phyloP scores from a whole-genome alignment of 495 filamentous ascomycete species.

The Podospora pseudoanserina region DNA sequence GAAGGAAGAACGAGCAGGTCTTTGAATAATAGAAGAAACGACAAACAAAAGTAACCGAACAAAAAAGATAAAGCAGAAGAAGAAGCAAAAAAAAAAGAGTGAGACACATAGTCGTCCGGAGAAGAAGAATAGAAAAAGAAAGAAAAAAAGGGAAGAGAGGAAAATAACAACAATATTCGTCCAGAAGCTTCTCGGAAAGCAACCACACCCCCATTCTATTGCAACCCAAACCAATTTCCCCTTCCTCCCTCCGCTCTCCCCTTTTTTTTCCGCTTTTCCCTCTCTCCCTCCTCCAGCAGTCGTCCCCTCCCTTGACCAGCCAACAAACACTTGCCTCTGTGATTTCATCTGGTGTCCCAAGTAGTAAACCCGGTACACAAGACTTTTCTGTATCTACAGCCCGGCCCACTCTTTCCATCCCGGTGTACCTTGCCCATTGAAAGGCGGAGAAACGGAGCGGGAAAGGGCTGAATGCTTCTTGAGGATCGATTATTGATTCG shows the following conservation, averaged over 20 bases:
- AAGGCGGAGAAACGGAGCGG: neutral
- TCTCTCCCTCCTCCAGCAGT: neutral
- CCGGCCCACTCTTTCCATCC: neutral
- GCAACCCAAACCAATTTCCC: neutral
- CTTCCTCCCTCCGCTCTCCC: neutral
- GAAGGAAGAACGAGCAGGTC: slow-evolving; percentile 7
- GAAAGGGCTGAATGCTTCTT: neutral
- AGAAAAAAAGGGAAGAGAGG: neutral
- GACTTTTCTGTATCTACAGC: neutral
- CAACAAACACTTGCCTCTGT: neutral
- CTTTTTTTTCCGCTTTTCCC: neutral
- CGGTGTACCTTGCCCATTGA: neutral
- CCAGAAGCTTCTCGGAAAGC: neutral
- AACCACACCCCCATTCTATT: neutral
- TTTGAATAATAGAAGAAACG: slow-evolving; percentile 4
- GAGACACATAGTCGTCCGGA: neutral
- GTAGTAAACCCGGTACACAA: neutral
- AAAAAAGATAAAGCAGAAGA: slow-evolving; percentile 4
- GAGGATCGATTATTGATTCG: neutral
- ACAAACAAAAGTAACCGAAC: neutral
- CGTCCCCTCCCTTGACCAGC: neutral
- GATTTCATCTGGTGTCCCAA: neutral
- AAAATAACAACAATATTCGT: neutral
- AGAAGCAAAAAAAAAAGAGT: slow-evolving; percentile 1
- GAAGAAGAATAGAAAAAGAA: slow-evolving; percentile 1